Conservation (phyloP, 2,329 filamentous ascomycete genomes). For the Venturia carpophila region DNA sequence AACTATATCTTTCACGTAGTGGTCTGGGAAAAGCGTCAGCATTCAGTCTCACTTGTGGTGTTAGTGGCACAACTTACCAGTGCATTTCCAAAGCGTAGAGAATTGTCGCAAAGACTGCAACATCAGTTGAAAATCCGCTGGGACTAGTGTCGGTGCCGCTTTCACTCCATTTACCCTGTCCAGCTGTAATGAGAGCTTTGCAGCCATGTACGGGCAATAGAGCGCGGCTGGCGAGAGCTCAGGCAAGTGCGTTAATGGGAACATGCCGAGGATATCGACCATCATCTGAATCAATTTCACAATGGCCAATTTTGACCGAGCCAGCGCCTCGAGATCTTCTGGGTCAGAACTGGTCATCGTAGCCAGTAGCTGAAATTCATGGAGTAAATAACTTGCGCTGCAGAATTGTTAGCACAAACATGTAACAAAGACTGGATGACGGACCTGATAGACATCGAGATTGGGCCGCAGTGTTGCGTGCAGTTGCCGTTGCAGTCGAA, state of each 20-base stretch:
- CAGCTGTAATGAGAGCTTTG: slow-evolving; percentile 8
- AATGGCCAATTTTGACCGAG: slow-evolving; percentile 16
- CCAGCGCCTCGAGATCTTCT: slow-evolving; percentile 13
- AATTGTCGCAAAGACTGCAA: slow-evolving; percentile 14
- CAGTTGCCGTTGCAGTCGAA: slow-evolving; percentile 15
- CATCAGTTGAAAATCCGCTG: slow-evolving; percentile 15
- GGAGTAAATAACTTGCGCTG: slow-evolving; percentile 15
- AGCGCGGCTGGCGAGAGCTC: slow-evolving; percentile 15
- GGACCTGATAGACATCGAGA: slow-evolving; percentile 11
- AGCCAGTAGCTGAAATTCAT: slow-evolving; percentile 15
- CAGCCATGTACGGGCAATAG: slow-evolving; percentile 16
- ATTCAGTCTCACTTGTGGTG: not conserved
- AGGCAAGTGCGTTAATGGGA: slow-evolving; percentile 15
- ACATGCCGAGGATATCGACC: slow-evolving; percentile 16
- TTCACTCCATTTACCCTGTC: slow-evolving; percentile 12
- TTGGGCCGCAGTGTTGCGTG: slow-evolving; percentile 18
- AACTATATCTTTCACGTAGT: slow-evolving; percentile 15
- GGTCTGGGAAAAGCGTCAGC: not conserved
- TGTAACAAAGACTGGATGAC: not conserved
- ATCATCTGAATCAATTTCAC: slow-evolving; percentile 15
- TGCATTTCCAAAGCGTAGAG: slow-evolving; percentile 13
- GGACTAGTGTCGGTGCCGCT: not conserved
- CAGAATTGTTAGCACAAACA: not conserved
- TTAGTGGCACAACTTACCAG: not conserved
- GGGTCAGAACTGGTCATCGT: slow-evolving; percentile 8